phyloP scores from a whole-genome alignment of 1,284 basidiomycete genomes.

The Irpex sp. region DNA sequence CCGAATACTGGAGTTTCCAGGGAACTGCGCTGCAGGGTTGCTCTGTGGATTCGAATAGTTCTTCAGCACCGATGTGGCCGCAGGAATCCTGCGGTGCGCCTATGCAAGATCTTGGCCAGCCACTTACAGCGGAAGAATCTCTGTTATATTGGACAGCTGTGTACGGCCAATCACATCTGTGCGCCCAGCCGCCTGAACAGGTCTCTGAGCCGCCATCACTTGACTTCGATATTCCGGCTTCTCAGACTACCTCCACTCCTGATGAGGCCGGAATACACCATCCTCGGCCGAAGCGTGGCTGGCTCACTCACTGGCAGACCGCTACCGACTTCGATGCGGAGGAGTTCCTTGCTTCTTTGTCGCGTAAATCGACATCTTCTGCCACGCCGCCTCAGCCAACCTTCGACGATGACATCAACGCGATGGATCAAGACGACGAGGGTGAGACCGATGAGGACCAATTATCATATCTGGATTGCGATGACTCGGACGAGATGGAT shows the following conservation, averaged over 20 bases:
- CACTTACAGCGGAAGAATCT: background rate
- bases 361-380: background rate
- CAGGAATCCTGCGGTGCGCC: background rate
- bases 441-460: background rate
- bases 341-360: conserved; percentile 9
- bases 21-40: background rate
- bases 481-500: background rate
- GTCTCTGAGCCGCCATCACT: background rate
- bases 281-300: conserved; percentile 16
- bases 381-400: background rate
- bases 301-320: conserved; percentile 11
- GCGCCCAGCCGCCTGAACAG: background rate
- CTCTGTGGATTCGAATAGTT: background rate
- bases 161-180: background rate
- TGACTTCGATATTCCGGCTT: background rate
- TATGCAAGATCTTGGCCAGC: background rate
- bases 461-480: background rate
- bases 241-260: background rate
- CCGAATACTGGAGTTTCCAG: background rate
- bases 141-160: background rate
- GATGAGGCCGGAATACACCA: conserved; percentile 11
- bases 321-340: conserved; percentile 13
- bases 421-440: no score
- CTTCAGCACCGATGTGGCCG: background rate
- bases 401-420: background rate